These are phyloP conservation scores for Catunica adiposa DNA, from an alignment of 2,329 filamentous ascomycete genomes.

Conservation along the genomic window DNA sequence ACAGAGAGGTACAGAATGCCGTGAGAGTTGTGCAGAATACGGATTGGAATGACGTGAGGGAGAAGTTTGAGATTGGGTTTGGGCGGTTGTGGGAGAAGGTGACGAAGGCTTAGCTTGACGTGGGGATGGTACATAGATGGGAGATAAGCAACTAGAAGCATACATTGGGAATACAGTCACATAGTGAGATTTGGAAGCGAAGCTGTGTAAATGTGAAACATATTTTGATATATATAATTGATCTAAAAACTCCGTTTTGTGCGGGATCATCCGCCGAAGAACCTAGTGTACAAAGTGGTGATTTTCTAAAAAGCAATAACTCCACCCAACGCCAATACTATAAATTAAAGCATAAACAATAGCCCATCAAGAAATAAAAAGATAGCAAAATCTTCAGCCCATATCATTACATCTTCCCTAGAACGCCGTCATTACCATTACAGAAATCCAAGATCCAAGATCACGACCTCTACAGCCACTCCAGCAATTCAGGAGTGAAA, in stretches of 20 bases:
- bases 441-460: not conserved
- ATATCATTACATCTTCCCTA: not conserved
- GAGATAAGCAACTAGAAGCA: not conserved
- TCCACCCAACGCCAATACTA: conserved; percentile 8
- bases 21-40: conserved; percentile 49
- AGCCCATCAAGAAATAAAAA: not conserved
- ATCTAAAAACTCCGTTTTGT: not conserved
- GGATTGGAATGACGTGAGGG: conserved; percentile 47
- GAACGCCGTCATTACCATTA: not conserved
- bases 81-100: conserved; percentile 4
- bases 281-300: conserved; percentile 7
- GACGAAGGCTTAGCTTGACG: not conserved
- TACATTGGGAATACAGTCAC: not conserved
- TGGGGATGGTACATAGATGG: too few relatives aligned
- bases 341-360: conserved; percentile 3
- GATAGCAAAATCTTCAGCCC: too few relatives aligned
- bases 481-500: conserved; percentile 68
- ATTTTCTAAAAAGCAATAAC: conserved; percentile 3
- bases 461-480: conserved; percentile 33
- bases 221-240: not conserved
- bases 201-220: not conserved
- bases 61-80: conserved; percentile 33
- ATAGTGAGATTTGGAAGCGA: not conserved
- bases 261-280: not conserved
- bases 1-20: conserved; percentile 51